Percentiles rank a stretch among this genome's conserved stretches.
phyloP scores from a whole-genome alignment of 345 rosid species.

The Eucalyptus erythrocorys region DNA sequence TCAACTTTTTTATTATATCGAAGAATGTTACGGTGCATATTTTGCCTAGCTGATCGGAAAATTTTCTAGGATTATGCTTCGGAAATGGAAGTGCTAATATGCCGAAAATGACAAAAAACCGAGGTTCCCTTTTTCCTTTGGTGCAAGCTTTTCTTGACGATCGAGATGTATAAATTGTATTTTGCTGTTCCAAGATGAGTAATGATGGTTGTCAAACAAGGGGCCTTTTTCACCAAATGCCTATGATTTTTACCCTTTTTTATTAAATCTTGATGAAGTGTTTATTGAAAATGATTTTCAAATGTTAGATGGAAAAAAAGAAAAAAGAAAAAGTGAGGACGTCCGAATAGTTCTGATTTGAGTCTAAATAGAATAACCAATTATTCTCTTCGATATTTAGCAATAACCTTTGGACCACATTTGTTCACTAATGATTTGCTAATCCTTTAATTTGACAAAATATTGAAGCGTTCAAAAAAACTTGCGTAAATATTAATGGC shows the following conservation, averaged over 20 bases:
- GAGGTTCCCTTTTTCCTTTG: not conserved
- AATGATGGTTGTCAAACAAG: not conserved
- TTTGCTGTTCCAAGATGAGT: not conserved
- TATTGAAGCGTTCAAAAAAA: not conserved
- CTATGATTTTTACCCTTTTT: no score
- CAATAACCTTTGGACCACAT: fast-evolving
- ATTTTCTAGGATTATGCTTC: not conserved
- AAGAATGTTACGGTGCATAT: not conserved
- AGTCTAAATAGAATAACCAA: not conserved
- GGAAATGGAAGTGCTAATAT: not conserved
- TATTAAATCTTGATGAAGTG: not conserved
- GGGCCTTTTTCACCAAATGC: not conserved
- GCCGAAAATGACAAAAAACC: not conserved
- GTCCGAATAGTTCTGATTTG: not conserved
- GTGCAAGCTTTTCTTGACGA: not conserved
- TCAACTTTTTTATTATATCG: not conserved
- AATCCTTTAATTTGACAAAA: not conserved
- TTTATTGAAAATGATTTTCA: not conserved
- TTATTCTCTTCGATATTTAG: fast-evolving
- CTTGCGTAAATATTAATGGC: fast-evolving
- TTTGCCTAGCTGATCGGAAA: not conserved
- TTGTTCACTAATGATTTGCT: fast-evolving
- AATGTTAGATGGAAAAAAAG: not conserved
- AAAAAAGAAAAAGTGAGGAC: not conserved
- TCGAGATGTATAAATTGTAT: not conserved